phyloP scores from a whole-genome alignment of 2,329 filamentous ascomycete species.

The Claviceps quebecensis region DNA sequence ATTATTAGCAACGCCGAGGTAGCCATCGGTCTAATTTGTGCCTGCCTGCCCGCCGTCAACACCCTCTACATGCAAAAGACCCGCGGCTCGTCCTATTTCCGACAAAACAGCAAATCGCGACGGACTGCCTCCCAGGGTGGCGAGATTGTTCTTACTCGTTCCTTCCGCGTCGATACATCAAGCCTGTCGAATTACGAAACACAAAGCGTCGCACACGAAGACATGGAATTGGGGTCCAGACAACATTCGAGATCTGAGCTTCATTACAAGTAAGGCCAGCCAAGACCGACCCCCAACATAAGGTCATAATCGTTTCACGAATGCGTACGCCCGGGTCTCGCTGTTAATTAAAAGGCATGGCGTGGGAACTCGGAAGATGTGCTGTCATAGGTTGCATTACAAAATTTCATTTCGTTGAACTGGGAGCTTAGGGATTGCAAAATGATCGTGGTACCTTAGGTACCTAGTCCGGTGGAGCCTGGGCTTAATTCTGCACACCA shows the following conservation, averaged over 20 bases:
- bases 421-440: too few species aligned
- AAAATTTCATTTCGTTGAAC: too few species aligned
- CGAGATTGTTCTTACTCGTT: slow-evolving; percentile 17
- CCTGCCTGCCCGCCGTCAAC: slow-evolving; percentile 17
- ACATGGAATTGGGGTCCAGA: slow-evolving; percentile 10
- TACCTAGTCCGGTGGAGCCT: too few species aligned
- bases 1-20: slow-evolving; percentile 15
- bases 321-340: too few species aligned
- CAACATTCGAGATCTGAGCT: not conserved
- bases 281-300: not conserved
- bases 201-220: slow-evolving; percentile 10
- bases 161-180: slow-evolving; percentile 14
- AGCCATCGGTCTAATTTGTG: slow-evolving; percentile 18
- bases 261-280: not conserved
- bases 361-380: too few species aligned
- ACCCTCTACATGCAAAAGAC: slow-evolving; percentile 9
- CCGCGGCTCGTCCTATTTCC: slow-evolving; percentile 12
- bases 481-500: too few species aligned
- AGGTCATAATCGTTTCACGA: not conserved
- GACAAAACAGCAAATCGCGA: slow-evolving; percentile 8
- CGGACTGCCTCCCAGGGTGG: slow-evolving; percentile 6
- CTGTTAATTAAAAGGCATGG: too few species aligned
- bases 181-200: slow-evolving; percentile 7
- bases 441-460: too few species aligned
- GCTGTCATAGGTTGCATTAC: too few species aligned